A percentile compares a stretch with the other conserved stretches of the same genome.
Conservation (phyloP, 2,329 filamentous ascomycete genomes). For the Xenoacremonium recifei region DNA sequence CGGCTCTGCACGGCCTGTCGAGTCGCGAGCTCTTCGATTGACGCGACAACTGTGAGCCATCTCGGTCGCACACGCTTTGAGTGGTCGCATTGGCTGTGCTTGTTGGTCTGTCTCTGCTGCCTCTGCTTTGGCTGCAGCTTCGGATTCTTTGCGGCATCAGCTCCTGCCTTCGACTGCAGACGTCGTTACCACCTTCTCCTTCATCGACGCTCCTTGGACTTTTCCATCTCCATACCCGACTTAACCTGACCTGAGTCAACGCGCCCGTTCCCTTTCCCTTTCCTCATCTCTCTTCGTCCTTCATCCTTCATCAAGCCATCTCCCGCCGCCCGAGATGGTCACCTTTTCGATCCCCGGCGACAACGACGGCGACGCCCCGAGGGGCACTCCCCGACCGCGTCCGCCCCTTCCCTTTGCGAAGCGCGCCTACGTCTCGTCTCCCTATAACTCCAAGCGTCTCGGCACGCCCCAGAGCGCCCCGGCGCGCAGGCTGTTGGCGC, state of each 20-base stretch:
- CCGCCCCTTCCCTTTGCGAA: constrained; percentile 44
- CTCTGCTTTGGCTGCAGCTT: too few species aligned
- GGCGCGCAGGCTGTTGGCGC: constrained; percentile 34
- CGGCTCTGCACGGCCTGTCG: too few species aligned
- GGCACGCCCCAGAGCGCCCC: constrained; percentile 39
- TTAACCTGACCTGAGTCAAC: constrained; percentile 11
- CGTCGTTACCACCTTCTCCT: too few species aligned
- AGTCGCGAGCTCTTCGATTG: too few species aligned
- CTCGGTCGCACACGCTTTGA: too few species aligned
- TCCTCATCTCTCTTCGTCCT: constrained; percentile 5
- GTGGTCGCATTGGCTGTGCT: too few species aligned
- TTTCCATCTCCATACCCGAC: constrained; percentile 6
- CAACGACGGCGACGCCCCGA: constrained; percentile 28
- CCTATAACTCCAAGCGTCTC: constrained; percentile 33
- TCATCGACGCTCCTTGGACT: constrained; percentile 3
- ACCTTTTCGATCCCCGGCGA: constrained; percentile 40
- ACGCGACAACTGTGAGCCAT: too few species aligned
- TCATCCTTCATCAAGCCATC: constrained; percentile 4
- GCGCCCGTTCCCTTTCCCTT: constrained; percentile 10
- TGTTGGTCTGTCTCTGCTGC: too few species aligned
- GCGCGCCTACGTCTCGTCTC: constrained; percentile 40
- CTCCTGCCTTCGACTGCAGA: too few species aligned
- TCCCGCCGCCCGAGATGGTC: constrained; percentile 29
- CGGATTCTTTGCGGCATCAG: too few species aligned
- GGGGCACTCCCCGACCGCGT: constrained; percentile 38